Conservation (phyloP, 2,329 filamentous ascomycete species). For the Cadophora sp. region DNA sequence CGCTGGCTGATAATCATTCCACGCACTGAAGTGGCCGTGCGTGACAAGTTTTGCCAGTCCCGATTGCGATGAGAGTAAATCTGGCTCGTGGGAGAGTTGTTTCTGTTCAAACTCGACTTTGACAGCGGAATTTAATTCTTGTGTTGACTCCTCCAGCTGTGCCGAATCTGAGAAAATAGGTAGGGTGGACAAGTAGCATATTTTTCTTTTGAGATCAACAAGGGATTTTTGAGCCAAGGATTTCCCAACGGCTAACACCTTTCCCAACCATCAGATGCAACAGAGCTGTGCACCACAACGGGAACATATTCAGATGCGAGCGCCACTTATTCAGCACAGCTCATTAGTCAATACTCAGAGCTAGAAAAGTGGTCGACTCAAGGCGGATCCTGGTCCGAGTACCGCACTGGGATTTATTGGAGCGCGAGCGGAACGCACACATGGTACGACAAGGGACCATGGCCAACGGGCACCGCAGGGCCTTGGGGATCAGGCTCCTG, state of each 20-base stretch:
- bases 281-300: constrained; percentile 2
- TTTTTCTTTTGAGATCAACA: background rate
- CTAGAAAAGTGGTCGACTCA: background rate
- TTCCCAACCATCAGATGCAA: background rate
- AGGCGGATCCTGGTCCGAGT: background rate
- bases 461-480: constrained; percentile 22
- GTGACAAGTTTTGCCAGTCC: constrained; percentile 16
- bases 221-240: background rate
- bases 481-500: constrained; percentile 25
- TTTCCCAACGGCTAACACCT: background rate
- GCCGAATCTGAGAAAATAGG: constrained; percentile 19
- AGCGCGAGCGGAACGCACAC: constrained; percentile 3
- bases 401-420: constrained; percentile 1
- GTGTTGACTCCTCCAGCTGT: constrained; percentile 24
- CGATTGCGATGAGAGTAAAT: constrained; percentile 3
- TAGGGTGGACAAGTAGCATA: constrained; percentile 4
- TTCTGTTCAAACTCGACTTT: constrained; percentile 19
- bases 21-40: constrained; percentile 18
- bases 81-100: constrained; percentile 7
- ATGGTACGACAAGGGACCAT: constrained; percentile 20
- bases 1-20: background rate
- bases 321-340: background rate
- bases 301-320: background rate
- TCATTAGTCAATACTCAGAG: background rate
- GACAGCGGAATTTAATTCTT: constrained; percentile 16